Percentiles rank a stretch among this genome's conserved stretches.
Evolutionary conservation across 306 rosid species (phyloP).

Genomic region (Fragaria nilgerrensis): DNA sequence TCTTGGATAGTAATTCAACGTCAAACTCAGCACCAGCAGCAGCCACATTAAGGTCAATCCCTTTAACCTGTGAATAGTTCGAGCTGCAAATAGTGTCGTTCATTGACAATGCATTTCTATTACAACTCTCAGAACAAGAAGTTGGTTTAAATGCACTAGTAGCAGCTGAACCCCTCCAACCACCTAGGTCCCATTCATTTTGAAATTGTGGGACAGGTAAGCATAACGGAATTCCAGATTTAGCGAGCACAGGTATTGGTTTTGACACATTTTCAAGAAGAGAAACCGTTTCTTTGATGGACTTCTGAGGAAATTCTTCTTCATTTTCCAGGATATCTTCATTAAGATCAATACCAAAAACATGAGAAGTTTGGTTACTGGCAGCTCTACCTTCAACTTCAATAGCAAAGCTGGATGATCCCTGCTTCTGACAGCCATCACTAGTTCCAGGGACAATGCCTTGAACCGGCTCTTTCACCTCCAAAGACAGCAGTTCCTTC

Average conservation of each 20-base stretch:
- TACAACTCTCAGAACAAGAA: slow-evolving; percentile 16
- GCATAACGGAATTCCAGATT: slow-evolving; percentile 24
- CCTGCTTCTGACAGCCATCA: slow-evolving; percentile 15
- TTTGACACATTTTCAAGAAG: slow-evolving; percentile 19
- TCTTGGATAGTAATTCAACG: slow-evolving; percentile 15
- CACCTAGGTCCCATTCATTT: slow-evolving; percentile 14
- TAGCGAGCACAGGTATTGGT: slow-evolving; percentile 32
- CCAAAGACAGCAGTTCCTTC: slow-evolving; percentile 10
- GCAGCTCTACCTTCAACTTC: slow-evolving; percentile 20
- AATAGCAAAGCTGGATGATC: slow-evolving; percentile 9
- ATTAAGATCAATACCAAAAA: slow-evolving; percentile 31
- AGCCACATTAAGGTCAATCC: slow-evolving; percentile 34
- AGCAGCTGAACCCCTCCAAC: slow-evolving; percentile 34
- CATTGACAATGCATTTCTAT: neutral
- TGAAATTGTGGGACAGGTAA: slow-evolving; percentile 12
- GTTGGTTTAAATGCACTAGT: slow-evolving; percentile 33
- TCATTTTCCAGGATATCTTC: slow-evolving; percentile 17
- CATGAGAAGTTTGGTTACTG: slow-evolving; percentile 2
- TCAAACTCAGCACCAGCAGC: slow-evolving; percentile 29
- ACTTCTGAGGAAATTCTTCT: slow-evolving; percentile 17
- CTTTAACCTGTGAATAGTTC: neutral
- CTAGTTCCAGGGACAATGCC: neutral
- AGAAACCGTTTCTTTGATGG: slow-evolving; percentile 15
- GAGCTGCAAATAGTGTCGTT: slow-evolving; percentile 10
- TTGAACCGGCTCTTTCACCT: slow-evolving; percentile 18